Evolutionary conservation across 2,329 filamentous ascomycete species (phyloP).

Genomic region (Fusarium pseudograminearum): DNA sequence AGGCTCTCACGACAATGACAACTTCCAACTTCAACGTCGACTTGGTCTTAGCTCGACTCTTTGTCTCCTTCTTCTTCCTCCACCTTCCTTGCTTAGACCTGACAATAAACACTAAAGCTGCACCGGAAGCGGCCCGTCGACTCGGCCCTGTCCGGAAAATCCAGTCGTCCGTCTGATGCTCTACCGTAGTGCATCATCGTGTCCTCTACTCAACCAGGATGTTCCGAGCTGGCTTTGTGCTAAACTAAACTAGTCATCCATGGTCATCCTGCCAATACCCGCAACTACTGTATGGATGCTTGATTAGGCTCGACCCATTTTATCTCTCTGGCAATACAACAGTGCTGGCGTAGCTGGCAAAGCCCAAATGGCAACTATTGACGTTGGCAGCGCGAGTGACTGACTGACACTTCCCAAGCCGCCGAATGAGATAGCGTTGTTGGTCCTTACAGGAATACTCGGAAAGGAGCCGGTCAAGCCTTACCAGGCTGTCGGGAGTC

Average conservation of each 20-base stretch:
- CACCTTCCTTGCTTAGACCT: neutral
- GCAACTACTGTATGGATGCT: neutral
- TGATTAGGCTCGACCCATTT: slow-evolving; percentile 4
- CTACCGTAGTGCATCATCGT: neutral
- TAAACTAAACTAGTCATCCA: neutral
- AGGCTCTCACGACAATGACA: slow-evolving; percentile 19
- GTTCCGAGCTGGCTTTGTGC: neutral
- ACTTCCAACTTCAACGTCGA: neutral
- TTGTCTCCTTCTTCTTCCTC: neutral
- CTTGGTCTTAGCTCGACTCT: too few species aligned
- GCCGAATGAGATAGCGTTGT: slow-evolving; percentile 24
- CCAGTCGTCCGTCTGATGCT: neutral
- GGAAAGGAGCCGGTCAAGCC: slow-evolving; percentile 34
- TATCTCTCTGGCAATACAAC: neutral
- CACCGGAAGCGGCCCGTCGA: neutral
- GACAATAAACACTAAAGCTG: neutral
- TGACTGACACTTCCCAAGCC: neutral
- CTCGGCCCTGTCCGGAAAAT: slow-evolving; percentile 6
- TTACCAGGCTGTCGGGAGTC: slow-evolving; percentile 47
- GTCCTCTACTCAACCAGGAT: neutral
- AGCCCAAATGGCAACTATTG: slow-evolving; percentile 6
- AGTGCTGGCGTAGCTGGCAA: neutral
- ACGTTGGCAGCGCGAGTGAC: slow-evolving; percentile 14
- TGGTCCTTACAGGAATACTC: slow-evolving; percentile 7
- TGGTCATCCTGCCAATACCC: neutral